These are phyloP conservation scores for Gaeumannomyces tritici DNA, from an alignment of 2,329 filamentous ascomycete genomes.

Conservation along the genomic window DNA sequence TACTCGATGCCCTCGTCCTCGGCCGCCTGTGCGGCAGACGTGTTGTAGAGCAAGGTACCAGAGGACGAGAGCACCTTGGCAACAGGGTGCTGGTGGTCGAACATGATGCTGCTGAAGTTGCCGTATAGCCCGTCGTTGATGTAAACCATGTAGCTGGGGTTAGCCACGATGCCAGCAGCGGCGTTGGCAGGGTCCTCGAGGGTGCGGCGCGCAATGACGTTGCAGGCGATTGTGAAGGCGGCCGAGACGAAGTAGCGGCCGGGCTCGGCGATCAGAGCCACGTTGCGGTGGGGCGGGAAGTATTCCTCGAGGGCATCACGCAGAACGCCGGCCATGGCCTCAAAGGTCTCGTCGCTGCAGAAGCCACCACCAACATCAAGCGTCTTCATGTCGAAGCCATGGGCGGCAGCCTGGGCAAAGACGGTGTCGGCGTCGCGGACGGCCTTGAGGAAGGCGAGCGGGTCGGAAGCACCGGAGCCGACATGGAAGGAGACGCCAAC, in stretches of 20 bases:
- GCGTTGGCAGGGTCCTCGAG: slow-evolving; percentile 60
- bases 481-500: slow-evolving; percentile 98
- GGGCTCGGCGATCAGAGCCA: slow-evolving; percentile 90
- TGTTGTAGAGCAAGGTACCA: slow-evolving; percentile 48
- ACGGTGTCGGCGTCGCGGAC: slow-evolving; percentile 81
- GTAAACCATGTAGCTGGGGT: slow-evolving; percentile 88
- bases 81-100: slow-evolving; percentile 88
- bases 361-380: slow-evolving; percentile 95
- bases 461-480: slow-evolving; percentile 90
- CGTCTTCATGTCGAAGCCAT: slow-evolving; percentile 75
- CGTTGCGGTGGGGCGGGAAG: slow-evolving; percentile 62
- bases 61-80: slow-evolving; percentile 68
- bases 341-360: slow-evolving; percentile 72
- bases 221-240: slow-evolving; percentile 90
- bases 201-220: slow-evolving; percentile 90
- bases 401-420: slow-evolving; percentile 70
- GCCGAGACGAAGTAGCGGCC: slow-evolving; percentile 92
- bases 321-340: slow-evolving; percentile 75
- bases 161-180: slow-evolving; percentile 38
- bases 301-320: slow-evolving; percentile 73
- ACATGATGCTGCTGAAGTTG: slow-evolving; percentile 99
- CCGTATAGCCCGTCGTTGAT: slow-evolving; percentile 96
- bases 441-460: slow-evolving; percentile 82
- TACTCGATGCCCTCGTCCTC: slow-evolving; percentile 58
- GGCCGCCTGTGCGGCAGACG: slow-evolving; percentile 18